Evolutionary conservation across 805 yeast species (phyloP).

Genomic region (Candida xyloterini): DNA sequence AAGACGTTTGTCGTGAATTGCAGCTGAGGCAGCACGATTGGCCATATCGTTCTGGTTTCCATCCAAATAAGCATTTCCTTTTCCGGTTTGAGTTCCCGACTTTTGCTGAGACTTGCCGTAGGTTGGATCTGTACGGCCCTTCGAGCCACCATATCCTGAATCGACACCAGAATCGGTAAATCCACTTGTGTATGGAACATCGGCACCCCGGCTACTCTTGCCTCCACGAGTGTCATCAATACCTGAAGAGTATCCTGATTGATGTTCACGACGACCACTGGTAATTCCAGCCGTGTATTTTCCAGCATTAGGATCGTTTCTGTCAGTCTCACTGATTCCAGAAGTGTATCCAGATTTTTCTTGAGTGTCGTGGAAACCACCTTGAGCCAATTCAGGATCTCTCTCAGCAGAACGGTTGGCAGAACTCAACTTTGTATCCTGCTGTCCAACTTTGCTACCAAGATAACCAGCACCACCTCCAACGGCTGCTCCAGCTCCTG

Average conservation of each 20-base stretch:
- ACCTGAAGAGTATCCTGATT: not conserved
- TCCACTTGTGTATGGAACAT: slow-evolving; percentile 6
- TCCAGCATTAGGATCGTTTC: not conserved
- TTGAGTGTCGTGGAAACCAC: slow-evolving; percentile 7
- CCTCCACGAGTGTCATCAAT: not conserved
- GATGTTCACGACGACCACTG: not conserved
- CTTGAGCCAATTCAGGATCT: slow-evolving; percentile 9
- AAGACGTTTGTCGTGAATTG: slow-evolving; percentile 11
- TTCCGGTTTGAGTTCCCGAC: not conserved
- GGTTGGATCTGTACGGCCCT: not conserved
- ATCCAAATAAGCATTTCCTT: slow-evolving; percentile 15
- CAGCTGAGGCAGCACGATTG: slow-evolving; percentile 19
- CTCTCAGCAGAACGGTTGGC: not conserved
- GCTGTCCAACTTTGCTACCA: not conserved
- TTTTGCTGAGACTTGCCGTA: not conserved
- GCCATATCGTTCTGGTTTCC: slow-evolving; percentile 20
- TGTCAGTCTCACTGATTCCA: slow-evolving; percentile 4
- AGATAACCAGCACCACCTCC: slow-evolving; percentile 13
- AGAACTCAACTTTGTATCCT: not conserved
- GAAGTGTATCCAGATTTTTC: slow-evolving; percentile 3
- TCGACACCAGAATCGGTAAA: slow-evolving; percentile 2
- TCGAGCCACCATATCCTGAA: too few species aligned
- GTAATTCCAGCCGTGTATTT: slow-evolving; percentile 10
- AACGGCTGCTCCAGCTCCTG: slow-evolving; percentile 13
- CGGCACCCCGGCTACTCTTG: too few species aligned